phyloP scores from a whole-genome alignment of 2,329 filamentous ascomycete genomes.

The Gyromitra esculenta region DNA sequence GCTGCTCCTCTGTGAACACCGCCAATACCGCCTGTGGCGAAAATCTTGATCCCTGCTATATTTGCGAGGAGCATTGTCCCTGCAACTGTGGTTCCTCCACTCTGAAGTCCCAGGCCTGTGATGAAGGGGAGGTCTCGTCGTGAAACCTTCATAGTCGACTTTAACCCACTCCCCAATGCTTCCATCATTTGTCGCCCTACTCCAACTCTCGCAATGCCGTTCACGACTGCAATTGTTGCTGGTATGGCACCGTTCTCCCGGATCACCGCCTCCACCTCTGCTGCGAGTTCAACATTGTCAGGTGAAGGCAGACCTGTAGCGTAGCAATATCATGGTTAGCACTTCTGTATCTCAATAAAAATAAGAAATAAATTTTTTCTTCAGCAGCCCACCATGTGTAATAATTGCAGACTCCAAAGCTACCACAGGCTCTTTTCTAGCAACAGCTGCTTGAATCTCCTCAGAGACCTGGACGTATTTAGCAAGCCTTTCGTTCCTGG shows the following conservation, averaged over 20 bases:
- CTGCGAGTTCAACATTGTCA: conserved; percentile 78
- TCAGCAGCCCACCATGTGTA: conserved; percentile 74
- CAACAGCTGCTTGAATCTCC: conserved; percentile 81
- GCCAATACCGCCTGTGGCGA: conserved; percentile 92
- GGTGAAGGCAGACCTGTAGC: conserved; percentile 73
- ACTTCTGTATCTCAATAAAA: conserved; percentile 20
- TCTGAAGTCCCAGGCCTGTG: conserved; percentile 71
- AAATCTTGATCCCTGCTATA: conserved; percentile 87
- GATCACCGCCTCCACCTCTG: conserved; percentile 81
- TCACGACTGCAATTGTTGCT: conserved; percentile 87
- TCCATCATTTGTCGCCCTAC: conserved; percentile 76
- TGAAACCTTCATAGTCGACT: conserved; percentile 81
- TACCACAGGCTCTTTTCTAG: conserved; percentile 80
- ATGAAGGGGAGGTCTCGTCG: conserved; percentile 86
- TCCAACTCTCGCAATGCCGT: conserved; percentile 84
- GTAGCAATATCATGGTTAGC: not conserved
- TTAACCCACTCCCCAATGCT: conserved; percentile 72
- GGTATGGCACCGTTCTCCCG: conserved; percentile 83
- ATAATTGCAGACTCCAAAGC: conserved; percentile 97
- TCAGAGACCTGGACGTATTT: conserved; percentile 76
- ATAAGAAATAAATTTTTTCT: not conserved
- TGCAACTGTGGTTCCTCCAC: conserved; percentile 92
- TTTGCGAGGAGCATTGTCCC: conserved; percentile 91
- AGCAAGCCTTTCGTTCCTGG: conserved; percentile 22
- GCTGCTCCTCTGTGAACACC: conserved; percentile 93